Percentiles rank a stretch among this genome's conserved stretches.
Conservation (phyloP, 306 rosid genomes). For the Trifolium pratense region DNA sequence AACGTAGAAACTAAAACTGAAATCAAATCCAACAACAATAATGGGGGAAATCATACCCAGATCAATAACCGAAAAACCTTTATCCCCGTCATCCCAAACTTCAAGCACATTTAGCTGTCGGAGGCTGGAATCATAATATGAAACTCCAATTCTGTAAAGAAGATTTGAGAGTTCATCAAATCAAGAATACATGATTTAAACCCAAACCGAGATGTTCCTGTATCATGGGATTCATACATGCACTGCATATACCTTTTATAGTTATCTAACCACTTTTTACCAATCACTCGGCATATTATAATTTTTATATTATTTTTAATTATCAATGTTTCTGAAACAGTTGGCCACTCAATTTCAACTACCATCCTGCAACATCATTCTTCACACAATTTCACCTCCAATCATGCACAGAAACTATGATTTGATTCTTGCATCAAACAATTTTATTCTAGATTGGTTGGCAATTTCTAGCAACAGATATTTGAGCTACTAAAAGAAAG, state of each 20-base stretch:
- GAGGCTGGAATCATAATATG: conserved; percentile 85
- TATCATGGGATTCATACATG: background rate
- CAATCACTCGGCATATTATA: conserved; percentile 4
- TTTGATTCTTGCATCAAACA: conserved; percentile 29
- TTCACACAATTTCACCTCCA: conserved; percentile 31
- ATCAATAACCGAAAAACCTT: conserved; percentile 81
- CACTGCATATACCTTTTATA: conserved; percentile 21
- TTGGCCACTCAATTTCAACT: conserved; percentile 13
- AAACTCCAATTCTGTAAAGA: conserved; percentile 80
- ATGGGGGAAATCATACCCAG: conserved; percentile 63
- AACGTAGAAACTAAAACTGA: conserved; percentile 41
- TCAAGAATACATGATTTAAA: background rate
- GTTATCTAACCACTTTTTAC: conserved; percentile 8
- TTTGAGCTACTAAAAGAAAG: conserved; percentile 27
- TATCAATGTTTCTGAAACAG: conserved; percentile 22
- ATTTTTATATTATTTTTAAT: background rate
- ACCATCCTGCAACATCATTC: conserved; percentile 29
- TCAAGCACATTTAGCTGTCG: conserved; percentile 91
- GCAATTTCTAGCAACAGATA: conserved; percentile 18
- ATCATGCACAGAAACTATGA: conserved; percentile 17
- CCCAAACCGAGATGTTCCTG: conserved; percentile 14
- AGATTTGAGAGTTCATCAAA: conserved; percentile 36
- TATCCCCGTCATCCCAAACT: conserved; percentile 91
- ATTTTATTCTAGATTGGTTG: conserved; percentile 25
- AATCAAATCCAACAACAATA: conserved; percentile 31